Evolutionary conservation across 805 yeast species (phyloP).

Genomic region (Candida taoyuanica): DNA sequence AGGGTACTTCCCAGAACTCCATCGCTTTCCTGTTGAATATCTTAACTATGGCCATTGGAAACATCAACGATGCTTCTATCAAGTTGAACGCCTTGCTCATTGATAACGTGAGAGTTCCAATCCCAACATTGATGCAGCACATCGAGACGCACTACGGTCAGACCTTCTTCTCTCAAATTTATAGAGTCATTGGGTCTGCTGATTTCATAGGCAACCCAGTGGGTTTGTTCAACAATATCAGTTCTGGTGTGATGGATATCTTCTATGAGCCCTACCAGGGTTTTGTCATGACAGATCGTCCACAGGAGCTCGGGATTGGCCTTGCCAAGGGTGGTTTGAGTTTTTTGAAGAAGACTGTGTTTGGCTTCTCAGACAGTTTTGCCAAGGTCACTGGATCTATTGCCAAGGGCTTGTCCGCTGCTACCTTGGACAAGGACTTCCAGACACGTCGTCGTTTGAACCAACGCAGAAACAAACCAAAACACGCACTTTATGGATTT

Average conservation of each 20-base stretch:
- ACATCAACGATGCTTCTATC: constrained; percentile 95
- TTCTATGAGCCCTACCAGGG: constrained; percentile 98
- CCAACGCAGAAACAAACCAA: constrained; percentile 72
- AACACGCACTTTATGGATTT: constrained; percentile 80
- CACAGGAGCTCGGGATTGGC: constrained; percentile 93
- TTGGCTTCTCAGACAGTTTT: constrained; percentile 90
- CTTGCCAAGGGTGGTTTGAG: constrained; percentile 94
- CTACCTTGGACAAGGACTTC: constrained; percentile 79
- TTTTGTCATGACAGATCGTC: constrained; percentile 86
- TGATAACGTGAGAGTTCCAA: constrained; percentile 85
- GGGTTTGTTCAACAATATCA: constrained; percentile 86
- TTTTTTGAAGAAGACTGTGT: constrained; percentile 89
- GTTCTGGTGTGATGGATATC: constrained; percentile 94
- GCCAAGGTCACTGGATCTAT: constrained; percentile 90
- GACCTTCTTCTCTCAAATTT: constrained; percentile 85
- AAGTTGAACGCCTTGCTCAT: constrained; percentile 79
- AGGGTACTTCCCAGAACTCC: constrained; percentile 56
- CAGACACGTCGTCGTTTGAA: constrained; percentile 77
- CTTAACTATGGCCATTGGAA: constrained; percentile 94
- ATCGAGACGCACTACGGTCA: constrained; percentile 85
- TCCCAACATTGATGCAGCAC: constrained; percentile 64
- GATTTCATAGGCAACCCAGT: constrained; percentile 97
- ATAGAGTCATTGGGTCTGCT: constrained; percentile 92
- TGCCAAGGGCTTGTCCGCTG: constrained; percentile 90
- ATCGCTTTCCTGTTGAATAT: constrained; percentile 76